Percentiles rank a stretch among this genome's conserved stretches.
These are phyloP conservation scores for Fusarium compactum DNA, from an alignment of 2,329 filamentous ascomycete genomes.

Conservation along the genomic window DNA sequence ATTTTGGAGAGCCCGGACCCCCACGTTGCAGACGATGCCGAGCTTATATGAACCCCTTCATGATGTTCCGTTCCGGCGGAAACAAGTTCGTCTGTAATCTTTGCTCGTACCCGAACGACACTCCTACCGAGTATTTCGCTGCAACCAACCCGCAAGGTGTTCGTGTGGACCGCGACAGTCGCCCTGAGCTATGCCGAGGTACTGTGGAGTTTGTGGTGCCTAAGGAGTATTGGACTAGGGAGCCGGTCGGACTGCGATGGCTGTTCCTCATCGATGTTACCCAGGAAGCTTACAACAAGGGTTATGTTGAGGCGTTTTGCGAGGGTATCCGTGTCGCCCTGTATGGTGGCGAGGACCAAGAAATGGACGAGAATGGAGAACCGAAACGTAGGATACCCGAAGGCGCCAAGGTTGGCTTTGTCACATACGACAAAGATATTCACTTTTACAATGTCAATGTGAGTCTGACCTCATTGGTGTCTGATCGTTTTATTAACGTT, in stretches of 20 bases:
- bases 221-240: conserved; percentile 98
- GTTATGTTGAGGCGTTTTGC: conserved; percentile 90
- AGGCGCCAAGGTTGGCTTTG: conserved; percentile 90
- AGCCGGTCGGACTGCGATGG: conserved; percentile 88
- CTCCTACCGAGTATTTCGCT: conserved; percentile 90
- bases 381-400: conserved; percentile 73
- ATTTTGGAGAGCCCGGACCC: conserved; percentile 92
- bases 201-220: conserved; percentile 97
- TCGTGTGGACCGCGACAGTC: conserved; percentile 86
- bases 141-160: conserved; percentile 89
- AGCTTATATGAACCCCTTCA: conserved; percentile 98
- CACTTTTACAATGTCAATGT: conserved; percentile 97
- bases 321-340: conserved; percentile 87
- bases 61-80: conserved; percentile 94
- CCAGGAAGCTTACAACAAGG: conserved; percentile 90
- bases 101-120: conserved; percentile 97
- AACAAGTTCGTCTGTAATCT: conserved; percentile 99
- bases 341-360: conserved; percentile 74
- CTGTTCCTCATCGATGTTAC: conserved; percentile 95
- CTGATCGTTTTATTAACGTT: conserved; percentile 29
- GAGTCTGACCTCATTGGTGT: conserved; percentile 53
- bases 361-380: conserved; percentile 64
- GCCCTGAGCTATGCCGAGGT: conserved; percentile 89
- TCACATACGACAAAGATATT: conserved; percentile 96
- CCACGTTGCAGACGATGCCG: conserved; percentile 93